Base-by-base conservation (phyloP, 2,329 filamentous ascomycete genomes). In the Malbranchea cinnamomea region DNA sequence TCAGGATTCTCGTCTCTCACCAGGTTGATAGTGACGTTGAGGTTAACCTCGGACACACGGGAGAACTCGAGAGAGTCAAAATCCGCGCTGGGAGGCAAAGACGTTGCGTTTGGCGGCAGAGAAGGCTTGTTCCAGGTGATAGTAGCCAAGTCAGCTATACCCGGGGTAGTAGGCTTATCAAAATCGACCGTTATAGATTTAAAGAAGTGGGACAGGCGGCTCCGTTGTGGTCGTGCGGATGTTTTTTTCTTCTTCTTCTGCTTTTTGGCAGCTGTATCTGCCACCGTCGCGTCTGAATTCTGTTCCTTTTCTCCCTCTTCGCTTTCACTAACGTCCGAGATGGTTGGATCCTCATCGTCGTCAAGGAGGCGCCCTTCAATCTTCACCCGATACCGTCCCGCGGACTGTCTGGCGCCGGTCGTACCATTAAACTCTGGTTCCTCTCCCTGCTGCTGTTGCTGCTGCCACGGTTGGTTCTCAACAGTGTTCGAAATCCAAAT, bases 401-500 rank as follows among this genome's bases (percentile, higher is more conserved):
- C 46, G 19, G 46, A 46, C 5, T 43, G 32, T 20, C 37, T 43
- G 7, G 76, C 79, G 2, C 82, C 78, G 31, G 74, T 75, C 47
- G 92, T 85, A 48, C 91, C 84, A 41, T 89, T 89, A 20, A 71
- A 71, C 49, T 87, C 76, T 42, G 31, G 33, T 9, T 32, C 32
- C 9, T 32, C 26, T 7, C 76, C 68, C 37, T 76, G 75, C 36
- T 78, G 62, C 23, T 63, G 64, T 43, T 66, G 71, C 22, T 65
- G 68, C 57, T 98, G 89, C 89, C 89, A 95, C 18, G 79, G 76
- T 57, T 98, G 89, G 48, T 89, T 82, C 53, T 94, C 83, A 19
- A 78, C 83, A 1, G 84, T 93, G 56, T 98, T 98, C 46, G 75
- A 85, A 46, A 98, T 76, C 84, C 84, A 95, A 39, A 98, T 71